phyloP scores from a whole-genome alignment of 1,284 basidiomycete species.

The Apiotrichum montevideense region DNA sequence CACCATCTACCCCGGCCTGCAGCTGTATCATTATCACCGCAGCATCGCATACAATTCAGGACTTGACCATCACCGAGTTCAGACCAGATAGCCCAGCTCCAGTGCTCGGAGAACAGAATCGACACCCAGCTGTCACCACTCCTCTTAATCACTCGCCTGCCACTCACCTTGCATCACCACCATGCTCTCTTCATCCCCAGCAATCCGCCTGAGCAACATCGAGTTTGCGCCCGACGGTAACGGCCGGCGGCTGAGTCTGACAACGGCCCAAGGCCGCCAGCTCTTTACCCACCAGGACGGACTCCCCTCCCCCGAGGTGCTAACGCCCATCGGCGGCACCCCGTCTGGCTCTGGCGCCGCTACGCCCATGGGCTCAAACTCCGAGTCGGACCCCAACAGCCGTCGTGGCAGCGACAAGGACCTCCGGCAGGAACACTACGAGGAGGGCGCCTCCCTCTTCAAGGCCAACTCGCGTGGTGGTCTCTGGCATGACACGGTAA shows the following conservation, averaged over 20 bases:
- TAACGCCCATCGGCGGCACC: slow-evolving; percentile 39
- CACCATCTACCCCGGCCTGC: too few species aligned
- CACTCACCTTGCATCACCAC: not conserved
- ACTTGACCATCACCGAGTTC: too few species aligned
- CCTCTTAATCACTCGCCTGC: too few species aligned
- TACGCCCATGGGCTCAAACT: slow-evolving; percentile 10
- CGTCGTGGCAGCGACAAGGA: slow-evolving; percentile 19
- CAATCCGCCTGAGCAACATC: slow-evolving; percentile 41
- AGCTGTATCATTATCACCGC: too few species aligned
- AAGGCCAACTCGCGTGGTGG: slow-evolving; percentile 39
- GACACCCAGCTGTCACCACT: too few species aligned
- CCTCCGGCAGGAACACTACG: slow-evolving; percentile 10
- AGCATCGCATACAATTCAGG: too few species aligned
- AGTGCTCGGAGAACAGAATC: too few species aligned
- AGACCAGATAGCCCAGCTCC: too few species aligned
- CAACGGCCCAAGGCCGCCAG: slow-evolving; percentile 38
- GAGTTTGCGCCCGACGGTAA: slow-evolving; percentile 24
- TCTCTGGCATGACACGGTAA: slow-evolving; percentile 31
- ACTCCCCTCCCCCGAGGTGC: slow-evolving; percentile 39
- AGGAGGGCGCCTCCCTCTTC: slow-evolving; percentile 16
- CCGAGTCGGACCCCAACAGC: slow-evolving; percentile 16
- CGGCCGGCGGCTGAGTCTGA: slow-evolving; percentile 34
- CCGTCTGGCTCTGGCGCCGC: slow-evolving; percentile 15
- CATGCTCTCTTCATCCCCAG: slow-evolving; percentile 44
- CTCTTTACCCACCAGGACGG: slow-evolving; percentile 41